A percentile compares a stretch with the other conserved stretches of the same genome.
phyloP scores from a whole-genome alignment of 495 filamentous ascomycete species.

The Penicillium nucicola region DNA sequence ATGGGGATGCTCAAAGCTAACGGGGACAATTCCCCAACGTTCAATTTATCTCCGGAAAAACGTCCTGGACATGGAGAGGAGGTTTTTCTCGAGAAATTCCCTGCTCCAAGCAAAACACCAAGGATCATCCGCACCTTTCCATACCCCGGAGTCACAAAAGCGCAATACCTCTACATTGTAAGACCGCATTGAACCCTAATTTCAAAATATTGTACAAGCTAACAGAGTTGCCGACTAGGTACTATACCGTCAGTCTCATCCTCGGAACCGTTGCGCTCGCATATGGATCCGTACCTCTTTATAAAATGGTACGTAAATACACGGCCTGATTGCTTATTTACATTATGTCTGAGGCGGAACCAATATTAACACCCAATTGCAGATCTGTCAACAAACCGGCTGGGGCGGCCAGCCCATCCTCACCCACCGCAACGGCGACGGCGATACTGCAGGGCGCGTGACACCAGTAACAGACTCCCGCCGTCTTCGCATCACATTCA shows the following conservation, averaged over 20 bases:
- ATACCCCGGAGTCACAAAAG: conserved; percentile 39
- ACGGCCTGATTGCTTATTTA: neutral
- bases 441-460: conserved; percentile 68
- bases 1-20: conserved; percentile 21
- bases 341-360: neutral
- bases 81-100: conserved; percentile 39
- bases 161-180: conserved; percentile 46
- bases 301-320: conserved; percentile 74
- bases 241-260: conserved; percentile 80
- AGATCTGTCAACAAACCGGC: conserved; percentile 96
- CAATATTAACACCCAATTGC: conserved; percentile 1
- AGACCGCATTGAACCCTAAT: neutral
- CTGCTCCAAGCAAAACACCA: conserved; percentile 25
- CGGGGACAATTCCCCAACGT: conserved; percentile 11
- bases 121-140: conserved; percentile 35
- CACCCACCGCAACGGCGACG: conserved; percentile 63
- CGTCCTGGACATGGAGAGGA: conserved; percentile 23
- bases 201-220: neutral
- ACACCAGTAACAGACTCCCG: conserved; percentile 74
- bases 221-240: conserved; percentile 45
- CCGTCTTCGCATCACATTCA: conserved; percentile 94
- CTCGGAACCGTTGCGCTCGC: conserved; percentile 87
- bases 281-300: conserved; percentile 94
- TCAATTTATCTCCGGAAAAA: conserved; percentile 12
- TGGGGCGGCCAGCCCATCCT: conserved; percentile 92